phyloP scores from a whole-genome alignment of 306 rosid genomes.

The Purshia tridentata region DNA sequence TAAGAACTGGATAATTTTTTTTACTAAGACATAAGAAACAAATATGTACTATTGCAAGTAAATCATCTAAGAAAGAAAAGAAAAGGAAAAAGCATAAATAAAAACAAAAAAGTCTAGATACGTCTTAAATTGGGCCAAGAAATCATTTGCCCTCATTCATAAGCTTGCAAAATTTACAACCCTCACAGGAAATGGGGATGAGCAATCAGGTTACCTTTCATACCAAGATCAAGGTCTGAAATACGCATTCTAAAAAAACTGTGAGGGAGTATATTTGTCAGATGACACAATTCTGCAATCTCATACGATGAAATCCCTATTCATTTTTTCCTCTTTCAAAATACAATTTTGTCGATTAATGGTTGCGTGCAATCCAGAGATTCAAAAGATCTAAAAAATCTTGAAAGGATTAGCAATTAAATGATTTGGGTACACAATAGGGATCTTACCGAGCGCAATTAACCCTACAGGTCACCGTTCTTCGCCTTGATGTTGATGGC shows the following conservation, averaged over 20 bases:
- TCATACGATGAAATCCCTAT: constrained; percentile 1
- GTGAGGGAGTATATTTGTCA: not conserved
- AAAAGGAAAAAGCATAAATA: no score
- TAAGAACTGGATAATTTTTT: no score
- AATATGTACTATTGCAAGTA: no score
- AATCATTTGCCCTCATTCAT: not conserved
- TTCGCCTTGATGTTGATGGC: no score
- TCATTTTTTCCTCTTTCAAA: not conserved
- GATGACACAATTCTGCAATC: not conserved
- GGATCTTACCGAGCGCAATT: constrained; percentile 17
- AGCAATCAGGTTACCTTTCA: not conserved
- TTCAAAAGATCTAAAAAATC: not conserved
- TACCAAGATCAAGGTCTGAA: not conserved
- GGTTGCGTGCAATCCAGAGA: not conserved
- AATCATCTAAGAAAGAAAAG: no score
- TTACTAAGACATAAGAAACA: no score
- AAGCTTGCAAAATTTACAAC: not conserved
- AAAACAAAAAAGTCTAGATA: not conserved
- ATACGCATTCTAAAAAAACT: not conserved
- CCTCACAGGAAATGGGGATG: not conserved
- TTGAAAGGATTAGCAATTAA: not conserved
- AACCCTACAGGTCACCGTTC: not conserved
- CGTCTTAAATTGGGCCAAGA: not conserved
- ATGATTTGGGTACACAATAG: not conserved
- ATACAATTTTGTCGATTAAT: not conserved